A percentile compares a stretch with the other conserved stretches of the same genome.
Conservation (phyloP, 805 yeast genomes). For the Nakazawaea pomicola region DNA sequence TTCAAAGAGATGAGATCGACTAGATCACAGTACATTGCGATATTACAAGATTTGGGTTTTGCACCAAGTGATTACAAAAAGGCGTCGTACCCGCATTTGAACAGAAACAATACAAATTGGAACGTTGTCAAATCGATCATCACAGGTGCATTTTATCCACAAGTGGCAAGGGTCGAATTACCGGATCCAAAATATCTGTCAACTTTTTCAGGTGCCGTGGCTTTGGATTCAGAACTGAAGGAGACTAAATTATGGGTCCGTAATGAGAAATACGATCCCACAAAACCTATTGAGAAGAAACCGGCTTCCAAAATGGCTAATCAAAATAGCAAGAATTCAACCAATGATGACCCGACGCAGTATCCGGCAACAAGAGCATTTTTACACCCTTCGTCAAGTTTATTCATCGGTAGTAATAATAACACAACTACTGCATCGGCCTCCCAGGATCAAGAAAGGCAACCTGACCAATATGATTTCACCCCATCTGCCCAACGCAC, state of each 20-base stretch:
- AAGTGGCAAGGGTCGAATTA: conserved; percentile 69
- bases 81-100: conserved; percentile 27
- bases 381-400: conserved; percentile 79
- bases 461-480: conserved; percentile 28
- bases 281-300: conserved; percentile 10
- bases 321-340: too few relatives aligned
- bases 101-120: conserved; percentile 46
- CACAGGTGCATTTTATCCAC: conserved; percentile 81
- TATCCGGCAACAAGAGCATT: conserved; percentile 70
- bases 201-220: conserved; percentile 74
- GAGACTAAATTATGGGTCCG: conserved; percentile 69
- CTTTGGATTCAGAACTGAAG: conserved; percentile 78
- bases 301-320: too few relatives aligned
- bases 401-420: conserved; percentile 57
- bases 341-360: conserved; percentile 17
- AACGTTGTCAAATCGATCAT: conserved; percentile 60
- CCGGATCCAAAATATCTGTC: conserved; percentile 77
- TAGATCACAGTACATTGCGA: conserved; percentile 60
- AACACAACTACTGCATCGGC: conserved; percentile 22
- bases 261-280: conserved; percentile 44
- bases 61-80: conserved; percentile 48
- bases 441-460: conserved; percentile 15
- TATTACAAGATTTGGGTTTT: conserved; percentile 76
- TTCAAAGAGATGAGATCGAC: conserved; percentile 71
- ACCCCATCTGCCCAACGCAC: conserved; percentile 27